Evolutionary conservation across 768 basidiomycete species (phyloP), one percentile per base, ranked within the genome.

Genomic region (Heimioporus sp.): DNA sequence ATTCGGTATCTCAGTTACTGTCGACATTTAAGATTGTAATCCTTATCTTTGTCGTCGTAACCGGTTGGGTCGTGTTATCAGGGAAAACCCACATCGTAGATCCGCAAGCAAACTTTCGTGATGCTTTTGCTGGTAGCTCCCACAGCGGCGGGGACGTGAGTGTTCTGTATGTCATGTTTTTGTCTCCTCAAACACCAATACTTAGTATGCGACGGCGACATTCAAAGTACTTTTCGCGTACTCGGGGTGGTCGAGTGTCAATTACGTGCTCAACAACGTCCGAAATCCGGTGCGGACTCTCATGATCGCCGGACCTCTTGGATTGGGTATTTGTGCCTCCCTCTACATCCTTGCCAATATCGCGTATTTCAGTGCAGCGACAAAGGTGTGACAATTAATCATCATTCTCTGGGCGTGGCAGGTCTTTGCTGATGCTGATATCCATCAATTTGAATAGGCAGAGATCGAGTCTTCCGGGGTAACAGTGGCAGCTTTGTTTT

Each of bases 201-300:
- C 21, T n/a, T 46, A 82, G 81, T 85, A 82, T 49, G 82, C 80
- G 1, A 80, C 81, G 0, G 82, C 80, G 3, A 81, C 75, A 1
- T 81, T 80, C 74, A 82, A 83, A 54, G 79, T 84, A 21, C 65
- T 83, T 20, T 70, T 72, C 48, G 62, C 75, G 2, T 79, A 76
- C 50, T 40, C 62, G 2, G 81, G 81, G 6, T 82, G 82, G 81
- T 78, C 77, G 2, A 78, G 76, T 41, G 76, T 79, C 21, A 82
- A 82, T 58, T 80, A 80, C 48, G 82, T 83, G 7, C 65, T 84
- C 51, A 83, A 82, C 65, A 80, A 83, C 10, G 80, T 85, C 47
- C 78, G 76, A 54, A 69, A 83, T 56, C 82, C 82, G 0, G 72
- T 82, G 2, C 75, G 79, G 40, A 85, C 83, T 9, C 75, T 85